Percentiles rank a stretch among this genome's conserved stretches.
Evolutionary conservation across 148 eudicot genomes (phyloP).

Genomic region (Vaccinium vitisidaea): DNA sequence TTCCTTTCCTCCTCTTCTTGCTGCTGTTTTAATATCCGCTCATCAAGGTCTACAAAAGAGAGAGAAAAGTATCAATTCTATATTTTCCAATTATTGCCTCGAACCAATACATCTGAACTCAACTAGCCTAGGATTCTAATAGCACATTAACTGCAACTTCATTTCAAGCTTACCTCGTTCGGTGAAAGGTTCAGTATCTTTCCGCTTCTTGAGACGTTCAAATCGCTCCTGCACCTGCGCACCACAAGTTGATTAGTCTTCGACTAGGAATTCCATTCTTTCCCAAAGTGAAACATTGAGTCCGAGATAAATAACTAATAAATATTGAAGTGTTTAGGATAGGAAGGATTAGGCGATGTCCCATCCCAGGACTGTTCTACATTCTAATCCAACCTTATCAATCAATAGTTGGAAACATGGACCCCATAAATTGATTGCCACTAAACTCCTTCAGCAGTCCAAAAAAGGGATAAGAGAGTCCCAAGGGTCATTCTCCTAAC

Average conservation of each 20-base stretch:
- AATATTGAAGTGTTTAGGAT: background rate
- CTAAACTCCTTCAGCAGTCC: background rate
- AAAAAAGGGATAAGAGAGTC: conserved; percentile 1
- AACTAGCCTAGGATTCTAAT: background rate
- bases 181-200: conserved; percentile 70
- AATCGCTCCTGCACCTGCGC: conserved; percentile 81
- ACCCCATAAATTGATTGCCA: background rate
- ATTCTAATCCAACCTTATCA: background rate
- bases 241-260: conserved; percentile 12
- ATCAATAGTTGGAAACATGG: too few relatives aligned
- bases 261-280: background rate
- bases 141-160: background rate
- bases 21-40: conserved; percentile 85
- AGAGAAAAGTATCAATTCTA: background rate
- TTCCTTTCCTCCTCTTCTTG: conserved; percentile 97
- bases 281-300: background rate
- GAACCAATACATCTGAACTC: background rate
- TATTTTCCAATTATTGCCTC: background rate
- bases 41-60: conserved; percentile 67
- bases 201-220: conserved; percentile 85
- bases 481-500: background rate
- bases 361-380: background rate
- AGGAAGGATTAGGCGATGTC: background rate
- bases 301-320: background rate
- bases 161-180: conserved; percentile 67